Evolutionary conservation across 495 filamentous ascomycete species (phyloP).

Genomic region (Neurospora sp.): DNA sequence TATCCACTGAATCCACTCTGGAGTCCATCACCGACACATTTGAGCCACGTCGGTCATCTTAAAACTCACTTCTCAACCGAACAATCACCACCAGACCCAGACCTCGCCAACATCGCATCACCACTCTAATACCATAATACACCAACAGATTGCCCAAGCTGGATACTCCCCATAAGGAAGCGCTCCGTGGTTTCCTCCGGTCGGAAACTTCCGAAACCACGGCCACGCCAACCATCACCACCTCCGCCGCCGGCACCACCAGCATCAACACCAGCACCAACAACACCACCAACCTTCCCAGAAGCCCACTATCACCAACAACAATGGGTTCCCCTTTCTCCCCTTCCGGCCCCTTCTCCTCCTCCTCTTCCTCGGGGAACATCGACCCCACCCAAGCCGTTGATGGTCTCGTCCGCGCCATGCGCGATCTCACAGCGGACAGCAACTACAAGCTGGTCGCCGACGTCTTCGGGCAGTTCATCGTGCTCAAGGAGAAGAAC

Average conservation of each 20-base stretch:
- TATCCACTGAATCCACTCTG: background rate
- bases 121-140: background rate
- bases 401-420: conserved; percentile 27
- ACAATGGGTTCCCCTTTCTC: background rate
- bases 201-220: background rate
- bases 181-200: background rate
- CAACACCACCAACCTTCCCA: background rate
- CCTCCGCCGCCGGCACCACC: background rate
- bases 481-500: conserved; percentile 29
- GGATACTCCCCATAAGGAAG: background rate
- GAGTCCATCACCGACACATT: background rate
- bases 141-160: background rate
- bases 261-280: background rate
- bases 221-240: background rate
- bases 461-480: conserved; percentile 29
- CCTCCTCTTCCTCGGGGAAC: background rate
- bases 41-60: background rate
- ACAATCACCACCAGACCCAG: background rate
- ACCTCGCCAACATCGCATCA: background rate
- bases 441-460: conserved; percentile 30
- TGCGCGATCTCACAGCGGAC: conserved; percentile 26
- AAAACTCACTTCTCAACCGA: background rate
- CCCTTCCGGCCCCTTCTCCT: background rate
- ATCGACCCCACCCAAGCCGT: conserved; percentile 20
- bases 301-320: background rate